A percentile compares a stretch with the other conserved stretches of the same genome.
These are phyloP conservation scores for Priceomyces melissophilus DNA, from an alignment of 805 yeast species.

Conservation along the genomic window DNA sequence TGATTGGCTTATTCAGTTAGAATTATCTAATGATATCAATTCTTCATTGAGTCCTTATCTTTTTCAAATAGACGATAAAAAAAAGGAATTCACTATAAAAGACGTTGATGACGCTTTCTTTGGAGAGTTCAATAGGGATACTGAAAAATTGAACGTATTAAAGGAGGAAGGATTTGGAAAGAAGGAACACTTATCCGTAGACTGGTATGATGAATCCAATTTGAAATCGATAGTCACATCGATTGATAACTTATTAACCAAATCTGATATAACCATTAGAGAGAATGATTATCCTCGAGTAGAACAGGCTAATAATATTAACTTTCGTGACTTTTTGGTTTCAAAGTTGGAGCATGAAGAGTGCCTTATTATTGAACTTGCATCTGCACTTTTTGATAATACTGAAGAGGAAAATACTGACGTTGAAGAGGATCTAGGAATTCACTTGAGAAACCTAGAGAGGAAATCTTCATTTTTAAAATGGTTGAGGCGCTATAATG, in stretches of 20 bases:
- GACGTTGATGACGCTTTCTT: conserved; percentile 49
- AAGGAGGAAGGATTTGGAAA: conserved; percentile 8
- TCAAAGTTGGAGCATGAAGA: conserved; percentile 18
- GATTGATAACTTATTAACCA: conserved; percentile 17
- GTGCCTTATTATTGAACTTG: conserved; percentile 47
- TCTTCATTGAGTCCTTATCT: conserved; percentile 37
- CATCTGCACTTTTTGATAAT: conserved; percentile 55
- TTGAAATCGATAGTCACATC: conserved; percentile 11
- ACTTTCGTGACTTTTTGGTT: conserved; percentile 18
- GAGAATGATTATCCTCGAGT: conserved; percentile 26
- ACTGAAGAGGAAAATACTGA: conserved; percentile 8
- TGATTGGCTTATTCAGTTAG: conserved; percentile 65
- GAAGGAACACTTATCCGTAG: neutral
- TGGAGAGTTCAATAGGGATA: conserved; percentile 37
- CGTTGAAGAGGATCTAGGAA: conserved; percentile 12
- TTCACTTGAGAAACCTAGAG: conserved; percentile 14
- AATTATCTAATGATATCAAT: conserved; percentile 44
- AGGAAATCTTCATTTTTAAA: conserved; percentile 46
- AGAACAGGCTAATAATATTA: conserved; percentile 5
- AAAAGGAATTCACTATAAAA: conserved; percentile 23
- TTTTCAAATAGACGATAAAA: conserved; percentile 9
- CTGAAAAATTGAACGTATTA: conserved; percentile 17
- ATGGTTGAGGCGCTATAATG: conserved; percentile 55
- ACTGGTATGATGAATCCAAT: conserved; percentile 6
- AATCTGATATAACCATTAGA: conserved; percentile 19